These are phyloP conservation scores for Termitomyces sp. DNA, from an alignment of 768 basidiomycete genomes.

Conservation along the genomic window DNA sequence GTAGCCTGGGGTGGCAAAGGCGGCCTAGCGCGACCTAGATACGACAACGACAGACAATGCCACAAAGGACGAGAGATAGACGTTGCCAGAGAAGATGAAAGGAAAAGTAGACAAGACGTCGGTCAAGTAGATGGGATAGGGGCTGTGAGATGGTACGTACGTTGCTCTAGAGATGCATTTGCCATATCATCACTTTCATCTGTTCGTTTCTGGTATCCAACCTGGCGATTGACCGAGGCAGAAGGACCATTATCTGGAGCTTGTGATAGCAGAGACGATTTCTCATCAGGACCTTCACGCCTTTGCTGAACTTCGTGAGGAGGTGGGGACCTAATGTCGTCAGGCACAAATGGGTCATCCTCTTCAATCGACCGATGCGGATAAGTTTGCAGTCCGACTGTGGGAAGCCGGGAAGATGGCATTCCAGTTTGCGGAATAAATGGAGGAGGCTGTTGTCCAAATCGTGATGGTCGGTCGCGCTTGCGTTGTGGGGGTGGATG, in stretches of 20 bases:
- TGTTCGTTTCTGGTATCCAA: neutral
- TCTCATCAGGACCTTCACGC: conserved; percentile 4
- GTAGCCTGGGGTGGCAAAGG: conserved; percentile 42
- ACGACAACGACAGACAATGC: conserved; percentile 1
- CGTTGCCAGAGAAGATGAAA: conserved; percentile 6
- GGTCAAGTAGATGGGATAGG: conserved; percentile 17
- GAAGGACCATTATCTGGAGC: neutral
- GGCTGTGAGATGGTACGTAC: conserved; percentile 26
- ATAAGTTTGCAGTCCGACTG: conserved; percentile 1
- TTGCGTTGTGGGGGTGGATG: conserved; percentile 10
- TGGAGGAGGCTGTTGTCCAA: conserved; percentile 15
- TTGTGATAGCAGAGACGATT: conserved; percentile 11
- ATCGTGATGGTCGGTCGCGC: conserved; percentile 20
- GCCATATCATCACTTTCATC: conserved; percentile 15
- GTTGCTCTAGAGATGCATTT: conserved; percentile 17
- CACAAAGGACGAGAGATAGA: neutral
- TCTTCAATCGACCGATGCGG: conserved; percentile 7
- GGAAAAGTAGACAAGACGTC: conserved; percentile 14
- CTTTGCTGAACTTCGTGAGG: conserved; percentile 7
- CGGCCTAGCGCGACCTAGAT: conserved; percentile 32
- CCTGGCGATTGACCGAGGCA: neutral
- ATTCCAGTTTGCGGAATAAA: neutral
- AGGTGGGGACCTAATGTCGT: conserved; percentile 14
- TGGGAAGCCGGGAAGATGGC: conserved; percentile 1
- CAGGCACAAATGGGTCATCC: conserved; percentile 20